Conservation (phyloP, 2,329 filamentous ascomycete genomes). For the Ceratocystis destructans region DNA sequence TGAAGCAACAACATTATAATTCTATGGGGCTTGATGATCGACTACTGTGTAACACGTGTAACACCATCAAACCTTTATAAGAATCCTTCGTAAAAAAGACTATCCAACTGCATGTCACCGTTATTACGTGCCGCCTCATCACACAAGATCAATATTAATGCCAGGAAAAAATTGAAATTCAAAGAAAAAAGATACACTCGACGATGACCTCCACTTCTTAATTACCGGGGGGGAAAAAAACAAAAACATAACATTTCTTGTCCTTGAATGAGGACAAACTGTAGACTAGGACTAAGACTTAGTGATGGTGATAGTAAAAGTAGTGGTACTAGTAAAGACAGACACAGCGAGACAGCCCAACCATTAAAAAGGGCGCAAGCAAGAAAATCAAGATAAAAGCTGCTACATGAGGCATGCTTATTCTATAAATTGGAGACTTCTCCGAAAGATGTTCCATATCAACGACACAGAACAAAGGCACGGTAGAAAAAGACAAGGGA, state of each 20-base stretch:
- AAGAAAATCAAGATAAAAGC: conserved; percentile 6
- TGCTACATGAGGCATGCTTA: not conserved
- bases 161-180: not conserved
- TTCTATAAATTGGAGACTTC: conserved; percentile 8
- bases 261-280: not conserved
- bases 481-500: not conserved
- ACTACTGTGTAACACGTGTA: conserved; percentile 3
- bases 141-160: too few species aligned
- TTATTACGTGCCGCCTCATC: not conserved
- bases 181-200: not conserved
- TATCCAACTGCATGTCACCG: not conserved
- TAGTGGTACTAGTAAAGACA: not conserved
- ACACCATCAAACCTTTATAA: not conserved
- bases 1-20: not conserved
- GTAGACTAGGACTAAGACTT: conserved; percentile 7
- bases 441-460: not conserved
- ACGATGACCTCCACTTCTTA: not conserved
- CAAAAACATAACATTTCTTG: conserved; percentile 7
- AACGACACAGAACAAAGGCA: not conserved
- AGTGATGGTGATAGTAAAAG: not conserved
- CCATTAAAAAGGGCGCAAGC: conserved; percentile 2
- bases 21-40: not conserved
- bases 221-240: not conserved
- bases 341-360: not conserved
- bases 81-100: not conserved